A percentile compares a stretch with the other conserved stretches of the same genome.
These are phyloP conservation scores for Arachnopeziza araneosa DNA, from an alignment of 2,329 filamentous ascomycete genomes.

Conservation along the genomic window DNA sequence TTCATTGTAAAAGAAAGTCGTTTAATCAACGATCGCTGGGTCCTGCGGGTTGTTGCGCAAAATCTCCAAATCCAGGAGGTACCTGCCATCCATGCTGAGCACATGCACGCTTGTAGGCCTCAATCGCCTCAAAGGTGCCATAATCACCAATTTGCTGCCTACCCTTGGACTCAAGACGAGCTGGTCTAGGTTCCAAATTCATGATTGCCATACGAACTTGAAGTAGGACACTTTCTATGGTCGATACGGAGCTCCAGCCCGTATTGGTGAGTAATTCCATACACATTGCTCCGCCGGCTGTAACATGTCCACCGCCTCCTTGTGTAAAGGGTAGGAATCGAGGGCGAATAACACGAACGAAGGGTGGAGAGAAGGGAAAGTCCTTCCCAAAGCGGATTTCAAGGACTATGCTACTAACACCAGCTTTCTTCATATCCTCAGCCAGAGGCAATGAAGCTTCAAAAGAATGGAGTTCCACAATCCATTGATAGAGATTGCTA, in stretches of 20 bases:
- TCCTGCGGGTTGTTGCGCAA: not conserved
- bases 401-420: conserved; percentile 64
- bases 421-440: conserved; percentile 61
- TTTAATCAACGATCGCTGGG: not conserved
- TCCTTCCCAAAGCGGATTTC: conserved; percentile 75
- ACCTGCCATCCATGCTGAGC: conserved; percentile 65
- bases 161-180: conserved; percentile 48
- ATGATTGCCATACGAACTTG: conserved; percentile 75
- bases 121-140: conserved; percentile 61
- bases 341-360: conserved; percentile 76
- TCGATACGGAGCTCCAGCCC: conserved; percentile 30
- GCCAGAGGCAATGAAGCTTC: conserved; percentile 63
- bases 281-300: conserved; percentile 73
- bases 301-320: conserved; percentile 84
- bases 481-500: conserved; percentile 76
- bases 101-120: conserved; percentile 68
- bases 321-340: conserved; percentile 65
- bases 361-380: conserved; percentile 75
- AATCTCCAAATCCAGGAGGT: conserved; percentile 50
- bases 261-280: conserved; percentile 80
- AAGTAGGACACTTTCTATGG: not conserved
- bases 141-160: conserved; percentile 46
- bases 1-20: not conserved
- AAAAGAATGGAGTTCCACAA: conserved; percentile 83
- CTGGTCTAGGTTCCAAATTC: conserved; percentile 62